A percentile compares a stretch with the other conserved stretches of the same genome.
These are phyloP conservation scores for Pichia inconspicua DNA, from an alignment of 1,139 yeast species.

Conservation along the genomic window DNA sequence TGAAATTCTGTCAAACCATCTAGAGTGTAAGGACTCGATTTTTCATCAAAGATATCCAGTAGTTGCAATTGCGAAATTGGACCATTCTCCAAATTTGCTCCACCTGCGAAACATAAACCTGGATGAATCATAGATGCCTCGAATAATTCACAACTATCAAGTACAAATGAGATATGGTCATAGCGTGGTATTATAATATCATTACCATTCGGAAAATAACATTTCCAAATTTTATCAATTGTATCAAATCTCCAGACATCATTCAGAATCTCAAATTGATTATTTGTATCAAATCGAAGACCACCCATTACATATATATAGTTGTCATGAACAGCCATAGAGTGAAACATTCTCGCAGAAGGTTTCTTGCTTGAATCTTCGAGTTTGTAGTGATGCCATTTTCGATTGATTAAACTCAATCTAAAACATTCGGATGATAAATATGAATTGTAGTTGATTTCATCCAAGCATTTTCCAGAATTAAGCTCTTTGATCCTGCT, in stretches of 20 bases:
- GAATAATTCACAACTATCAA: slow-evolving; percentile 36
- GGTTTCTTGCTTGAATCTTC: slow-evolving; percentile 32
- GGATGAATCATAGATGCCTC: slow-evolving; percentile 38
- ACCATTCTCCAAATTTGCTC: slow-evolving; percentile 39
- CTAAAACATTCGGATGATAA: slow-evolving; percentile 40
- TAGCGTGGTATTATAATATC: slow-evolving; percentile 33
- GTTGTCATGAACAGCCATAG: slow-evolving; percentile 42
- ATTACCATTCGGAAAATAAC: slow-evolving; percentile 33
- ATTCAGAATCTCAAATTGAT: slow-evolving; percentile 40
- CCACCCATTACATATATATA: slow-evolving; percentile 61
- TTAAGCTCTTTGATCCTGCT: background rate
- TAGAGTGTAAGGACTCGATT: slow-evolving; percentile 32
- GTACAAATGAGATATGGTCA: slow-evolving; percentile 44
- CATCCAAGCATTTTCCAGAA: background rate
- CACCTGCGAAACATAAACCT: slow-evolving; percentile 57
- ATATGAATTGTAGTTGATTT: slow-evolving; percentile 17
- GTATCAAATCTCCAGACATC: slow-evolving; percentile 64
- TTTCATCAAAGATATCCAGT: slow-evolving; percentile 44
- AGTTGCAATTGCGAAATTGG: slow-evolving; percentile 39
- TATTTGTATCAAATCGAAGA: slow-evolving; percentile 27
- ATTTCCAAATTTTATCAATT: slow-evolving; percentile 42
- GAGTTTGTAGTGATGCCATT: slow-evolving; percentile 35
- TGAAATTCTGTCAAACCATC: slow-evolving; percentile 2
- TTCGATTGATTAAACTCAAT: slow-evolving; percentile 47
- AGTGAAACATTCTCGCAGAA: slow-evolving; percentile 51